Conservation (phyloP, 768 basidiomycete genomes). For the Tricholoma matsutake region DNA sequence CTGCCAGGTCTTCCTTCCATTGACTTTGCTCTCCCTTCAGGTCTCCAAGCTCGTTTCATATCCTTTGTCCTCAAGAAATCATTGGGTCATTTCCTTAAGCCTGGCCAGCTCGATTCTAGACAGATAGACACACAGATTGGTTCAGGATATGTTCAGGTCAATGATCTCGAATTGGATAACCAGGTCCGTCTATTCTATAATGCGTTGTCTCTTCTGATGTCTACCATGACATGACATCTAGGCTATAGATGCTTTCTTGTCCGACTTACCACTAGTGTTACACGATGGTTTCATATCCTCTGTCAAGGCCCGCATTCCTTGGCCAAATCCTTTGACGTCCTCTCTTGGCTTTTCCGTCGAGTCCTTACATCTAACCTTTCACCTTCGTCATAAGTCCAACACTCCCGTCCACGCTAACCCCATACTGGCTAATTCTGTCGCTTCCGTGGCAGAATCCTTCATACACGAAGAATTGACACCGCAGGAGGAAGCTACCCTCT, state of each 20-base stretch:
- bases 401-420: constrained; percentile 17
- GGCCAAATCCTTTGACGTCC: constrained; percentile 80
- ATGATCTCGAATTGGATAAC: constrained; percentile 75
- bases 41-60: constrained; percentile 84
- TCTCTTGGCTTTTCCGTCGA: constrained; percentile 67
- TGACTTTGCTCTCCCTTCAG: constrained; percentile 62
- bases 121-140: constrained; percentile 92
- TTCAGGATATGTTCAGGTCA: constrained; percentile 85
- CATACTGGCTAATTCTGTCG: constrained; percentile 71
- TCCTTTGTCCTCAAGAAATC: constrained; percentile 84
- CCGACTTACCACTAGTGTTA: constrained; percentile 63
- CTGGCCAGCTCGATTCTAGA: constrained; percentile 82
- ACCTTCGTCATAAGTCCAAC: constrained; percentile 33
- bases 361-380: constrained; percentile 66
- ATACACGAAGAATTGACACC: constrained; percentile 77
- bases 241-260: constrained; percentile 76
- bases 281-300: constrained; percentile 71
- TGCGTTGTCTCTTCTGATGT: constrained; percentile 12
- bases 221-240: constrained; percentile 27
- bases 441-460: constrained; percentile 73
- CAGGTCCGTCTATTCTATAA: constrained; percentile 46
- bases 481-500: constrained; percentile 67
- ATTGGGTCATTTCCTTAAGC: constrained; percentile 83
- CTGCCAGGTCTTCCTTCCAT: constrained; percentile 64
- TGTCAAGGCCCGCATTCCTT: constrained; percentile 77